Base-by-base conservation (phyloP, 169 alveolate genomes). In the Cyclospora cayetanensis region DNA sequence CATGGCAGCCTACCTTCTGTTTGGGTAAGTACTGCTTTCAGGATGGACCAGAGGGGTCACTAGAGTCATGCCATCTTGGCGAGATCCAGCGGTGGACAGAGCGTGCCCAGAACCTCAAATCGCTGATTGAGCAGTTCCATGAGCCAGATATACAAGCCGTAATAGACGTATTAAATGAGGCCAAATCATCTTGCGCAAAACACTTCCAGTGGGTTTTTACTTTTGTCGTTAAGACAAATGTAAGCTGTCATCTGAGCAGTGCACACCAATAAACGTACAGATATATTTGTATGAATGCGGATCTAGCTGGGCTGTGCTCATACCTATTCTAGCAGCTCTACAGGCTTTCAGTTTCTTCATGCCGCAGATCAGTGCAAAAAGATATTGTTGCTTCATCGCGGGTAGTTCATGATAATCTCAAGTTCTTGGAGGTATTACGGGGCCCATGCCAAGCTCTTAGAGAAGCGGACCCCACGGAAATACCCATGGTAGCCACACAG, bases 61-160 rank as follows among this genome's bases (percentile, higher is more conserved):
- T 97, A 90, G 97, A 94, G 84, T 95, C 97, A 34, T 98, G 98
- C 41, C 98, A 98, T 43, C 94, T 97, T 66, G 99, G 97, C 76
- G 99, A 98, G 92, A 98, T 98, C 20, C 95, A 95, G 70, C 96
- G 97, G 93, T 97, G 98, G 98, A 95, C 96, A 63, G 94, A 96
- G 50, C 93, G 99, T 90, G 97, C 97, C 35, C 96, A 95, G 60
- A 97, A 96, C 90, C 93, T 98, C 65, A 94, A 96, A 9, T 93
- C 95, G 50, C 96, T 98, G 35, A 91, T 96, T 90, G 96, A 94
- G 90, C 97, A 97, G 95, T 95, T 98, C 63, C 96, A 96, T 60
- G 96, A 96, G 25, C 97, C 94, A 35, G 98, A 96, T 42, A 91
- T 97, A 35, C 95, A 96, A 87, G 95, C 95, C 72, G 97, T 97